Evolutionary conservation across 2,329 filamentous ascomycete species (phyloP).

Genomic region (Microsporum canis): DNA sequence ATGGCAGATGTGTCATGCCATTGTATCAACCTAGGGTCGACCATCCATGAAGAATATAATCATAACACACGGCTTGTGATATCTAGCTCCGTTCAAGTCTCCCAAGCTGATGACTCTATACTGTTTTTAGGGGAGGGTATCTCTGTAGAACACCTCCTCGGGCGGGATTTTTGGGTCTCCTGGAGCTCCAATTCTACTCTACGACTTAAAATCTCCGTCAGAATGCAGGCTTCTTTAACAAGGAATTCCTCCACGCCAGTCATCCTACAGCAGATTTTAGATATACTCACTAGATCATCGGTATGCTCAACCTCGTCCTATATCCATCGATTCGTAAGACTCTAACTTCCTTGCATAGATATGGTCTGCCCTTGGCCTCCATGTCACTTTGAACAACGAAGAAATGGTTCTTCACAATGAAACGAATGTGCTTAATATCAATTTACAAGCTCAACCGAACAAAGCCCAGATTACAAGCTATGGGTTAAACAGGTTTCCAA

Average conservation of each 20-base stretch:
- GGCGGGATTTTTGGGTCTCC: constrained; percentile 20
- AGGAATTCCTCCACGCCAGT: background rate
- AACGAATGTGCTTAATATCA: background rate
- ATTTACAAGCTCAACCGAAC: constrained; percentile 8
- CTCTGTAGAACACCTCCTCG: constrained; percentile 5
- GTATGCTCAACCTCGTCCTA: constrained; percentile 13
- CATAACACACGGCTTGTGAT: constrained; percentile 14
- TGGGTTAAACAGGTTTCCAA: constrained; percentile 1
- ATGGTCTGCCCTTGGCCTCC: background rate
- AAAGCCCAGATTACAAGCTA: background rate
- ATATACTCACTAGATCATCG: constrained; percentile 19
- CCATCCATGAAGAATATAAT: constrained; percentile 12
- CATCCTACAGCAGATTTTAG: constrained; percentile 11
- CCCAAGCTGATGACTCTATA: background rate
- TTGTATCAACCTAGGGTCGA: constrained; percentile 7
- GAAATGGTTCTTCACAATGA: background rate
- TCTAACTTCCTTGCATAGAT: background rate
- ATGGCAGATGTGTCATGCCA: background rate
- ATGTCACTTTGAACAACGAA: background rate
- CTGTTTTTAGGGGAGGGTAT: background rate
- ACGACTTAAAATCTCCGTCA: constrained; percentile 20
- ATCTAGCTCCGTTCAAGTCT: constrained; percentile 15
- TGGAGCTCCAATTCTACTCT: constrained; percentile 16
- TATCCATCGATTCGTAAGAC: background rate
- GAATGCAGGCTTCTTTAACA: constrained; percentile 6